Conservation (phyloP, 306 rosid species). For the Rosa lucieae region DNA sequence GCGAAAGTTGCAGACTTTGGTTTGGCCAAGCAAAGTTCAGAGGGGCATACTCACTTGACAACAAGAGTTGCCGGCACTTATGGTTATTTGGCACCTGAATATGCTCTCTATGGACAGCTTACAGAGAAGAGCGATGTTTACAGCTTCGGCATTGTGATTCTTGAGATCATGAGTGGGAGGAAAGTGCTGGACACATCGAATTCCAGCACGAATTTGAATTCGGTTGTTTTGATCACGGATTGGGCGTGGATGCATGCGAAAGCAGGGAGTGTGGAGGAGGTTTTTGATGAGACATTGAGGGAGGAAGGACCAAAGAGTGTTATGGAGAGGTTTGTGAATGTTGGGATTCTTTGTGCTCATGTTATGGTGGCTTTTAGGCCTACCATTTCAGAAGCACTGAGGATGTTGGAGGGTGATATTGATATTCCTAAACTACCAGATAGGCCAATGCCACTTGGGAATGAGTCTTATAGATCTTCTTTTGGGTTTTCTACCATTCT, state of each 20-base stretch:
- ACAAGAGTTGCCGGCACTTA: constrained; percentile 84
- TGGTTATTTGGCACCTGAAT: constrained; percentile 83
- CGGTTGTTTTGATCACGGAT: constrained; percentile 55
- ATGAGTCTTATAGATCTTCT: constrained; percentile 58
- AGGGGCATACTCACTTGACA: constrained; percentile 65
- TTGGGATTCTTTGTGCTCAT: constrained; percentile 87
- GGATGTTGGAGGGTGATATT: constrained; percentile 84
- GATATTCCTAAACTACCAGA: constrained; percentile 73
- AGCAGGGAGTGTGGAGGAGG: constrained; percentile 49
- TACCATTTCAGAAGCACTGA: constrained; percentile 69
- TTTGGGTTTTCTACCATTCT: constrained; percentile 29
- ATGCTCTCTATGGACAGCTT: constrained; percentile 73
- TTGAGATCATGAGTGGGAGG: constrained; percentile 76
- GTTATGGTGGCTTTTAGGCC: constrained; percentile 89
- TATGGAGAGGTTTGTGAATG: constrained; percentile 77
- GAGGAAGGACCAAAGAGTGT: constrained; percentile 57
- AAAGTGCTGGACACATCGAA: constrained; percentile 59
- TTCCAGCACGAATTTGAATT: constrained; percentile 32
- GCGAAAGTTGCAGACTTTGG: constrained; percentile 79
- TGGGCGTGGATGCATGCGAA: constrained; percentile 80
- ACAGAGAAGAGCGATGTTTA: constrained; percentile 81
- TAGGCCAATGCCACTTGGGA: constrained; percentile 72
- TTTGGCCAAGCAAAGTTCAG: constrained; percentile 64
- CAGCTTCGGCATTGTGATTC: constrained; percentile 78
- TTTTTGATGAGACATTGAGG: constrained; percentile 46